Evolutionary conservation across 371 early-diverging fungal genomes (phyloP), one percentile per base, ranked within the genome.

Genomic region (Paraphysoderma sedebokerense): DNA sequence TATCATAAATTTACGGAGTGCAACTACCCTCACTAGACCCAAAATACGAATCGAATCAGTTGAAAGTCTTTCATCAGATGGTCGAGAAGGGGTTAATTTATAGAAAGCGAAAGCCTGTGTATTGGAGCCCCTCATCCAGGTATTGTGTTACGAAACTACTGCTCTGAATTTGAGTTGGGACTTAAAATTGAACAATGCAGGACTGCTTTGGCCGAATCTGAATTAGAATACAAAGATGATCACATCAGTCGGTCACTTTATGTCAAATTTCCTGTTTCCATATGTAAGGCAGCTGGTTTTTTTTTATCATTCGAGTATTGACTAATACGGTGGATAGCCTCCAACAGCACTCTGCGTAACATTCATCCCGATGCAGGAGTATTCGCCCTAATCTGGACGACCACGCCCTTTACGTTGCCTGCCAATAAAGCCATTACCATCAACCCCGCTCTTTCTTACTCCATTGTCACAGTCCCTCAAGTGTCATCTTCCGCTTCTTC

Each of bases 321-420:
- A 36, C 37, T 2, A 20, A 20, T 22, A n/a, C 37, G 6, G 20
- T 22, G 5, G 37, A 5, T 22, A n/a, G 3, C 37, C 37, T 17
- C 37, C 0, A n/a, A 7, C 20, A 5, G 20, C 35, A 45, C 49
- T 8, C 24, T 44, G 9, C 17, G 49, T 15, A 38, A 46, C 17
- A 22, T 42, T 50, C 15, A 26, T 48, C 17, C 58, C 42, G 26
- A 37, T 38, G 27, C 32, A 17, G 15, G 55, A 1, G 3, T 79
- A 1, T 52, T 66, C 41, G 72, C 82, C 5, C 59, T 91, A 7
- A 77, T 87, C 9, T 96, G 95, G 95, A 93, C 95, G 1, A 96
- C 97, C 0, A 96, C 97, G 0, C 95, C 97, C 0, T 93, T 92
- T 92, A 92, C 93, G 1, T 58, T 93, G 5, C 91, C 92, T 0